phyloP scores from a whole-genome alignment of 768 basidiomycete genomes.

The Lentinula edodes region DNA sequence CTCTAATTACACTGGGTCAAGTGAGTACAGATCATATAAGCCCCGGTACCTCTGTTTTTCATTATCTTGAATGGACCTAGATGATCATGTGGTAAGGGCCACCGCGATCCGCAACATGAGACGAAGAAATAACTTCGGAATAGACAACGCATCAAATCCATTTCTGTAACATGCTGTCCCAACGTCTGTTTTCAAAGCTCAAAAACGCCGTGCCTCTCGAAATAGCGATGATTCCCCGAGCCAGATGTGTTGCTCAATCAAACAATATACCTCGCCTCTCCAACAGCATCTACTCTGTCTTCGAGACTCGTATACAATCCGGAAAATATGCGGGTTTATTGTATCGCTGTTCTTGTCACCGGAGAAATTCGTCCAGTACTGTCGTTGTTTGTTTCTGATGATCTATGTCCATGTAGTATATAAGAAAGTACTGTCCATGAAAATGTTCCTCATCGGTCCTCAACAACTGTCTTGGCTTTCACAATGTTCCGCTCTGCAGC shows the following conservation, averaged over 20 bases:
- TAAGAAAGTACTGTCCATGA: background rate
- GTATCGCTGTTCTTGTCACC: background rate
- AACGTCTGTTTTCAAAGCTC: background rate
- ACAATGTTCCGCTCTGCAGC: conserved; percentile 34
- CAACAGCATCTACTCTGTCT: background rate
- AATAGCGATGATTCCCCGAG: background rate
- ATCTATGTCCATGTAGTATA: background rate
- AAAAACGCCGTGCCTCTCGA: background rate
- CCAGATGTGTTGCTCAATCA: background rate
- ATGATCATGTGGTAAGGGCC: background rate
- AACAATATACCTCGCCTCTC: too few species aligned
- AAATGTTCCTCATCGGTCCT: background rate
- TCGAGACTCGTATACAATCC: background rate
- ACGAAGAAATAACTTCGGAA: background rate
- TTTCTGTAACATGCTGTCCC: background rate
- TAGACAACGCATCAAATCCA: background rate
- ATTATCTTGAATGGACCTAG: background rate
- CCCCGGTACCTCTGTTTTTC: background rate
- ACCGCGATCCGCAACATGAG: too few species aligned
- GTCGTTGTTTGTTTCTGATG: background rate
- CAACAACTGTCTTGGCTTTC: background rate
- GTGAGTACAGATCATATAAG: background rate
- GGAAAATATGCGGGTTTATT: background rate
- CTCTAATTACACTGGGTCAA: background rate
- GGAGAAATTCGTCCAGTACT: background rate